Percentiles rank a stretch among this genome's conserved stretches.
These are phyloP conservation scores for Pythium scleroteichum DNA, from an alignment of 352 stramenopile genomes.

Conservation along the genomic window DNA sequence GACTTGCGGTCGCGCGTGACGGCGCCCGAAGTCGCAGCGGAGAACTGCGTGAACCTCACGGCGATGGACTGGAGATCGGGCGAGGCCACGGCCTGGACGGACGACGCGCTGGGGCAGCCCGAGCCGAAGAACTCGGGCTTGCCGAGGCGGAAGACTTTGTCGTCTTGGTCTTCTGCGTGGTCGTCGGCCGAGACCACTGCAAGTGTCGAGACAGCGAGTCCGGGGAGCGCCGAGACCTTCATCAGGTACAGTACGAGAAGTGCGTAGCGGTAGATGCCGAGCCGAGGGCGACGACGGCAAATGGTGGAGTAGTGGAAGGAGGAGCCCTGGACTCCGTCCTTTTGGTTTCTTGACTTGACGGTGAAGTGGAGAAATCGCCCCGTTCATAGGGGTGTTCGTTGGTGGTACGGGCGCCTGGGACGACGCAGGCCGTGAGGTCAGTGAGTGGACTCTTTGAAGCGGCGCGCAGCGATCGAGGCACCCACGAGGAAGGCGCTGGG, in stretches of 20 bases:
- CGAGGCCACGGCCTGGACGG: constrained; percentile 2
- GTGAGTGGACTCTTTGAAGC: no score
- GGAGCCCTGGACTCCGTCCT: no score
- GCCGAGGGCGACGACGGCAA: not conserved
- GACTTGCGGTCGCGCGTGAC: constrained; percentile 26
- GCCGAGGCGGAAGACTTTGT: constrained; percentile 22
- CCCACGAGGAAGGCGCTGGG: no score
- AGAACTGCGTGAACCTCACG: constrained; percentile 20
- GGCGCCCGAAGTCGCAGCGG: constrained; percentile 6
- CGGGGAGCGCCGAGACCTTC: not conserved
- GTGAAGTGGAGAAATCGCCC: no score
- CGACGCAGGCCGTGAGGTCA: no score
- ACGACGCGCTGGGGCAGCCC: constrained; percentile 12
- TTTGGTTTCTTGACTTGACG: no score
- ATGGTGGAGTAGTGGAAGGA: not conserved
- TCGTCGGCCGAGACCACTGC: not conserved
- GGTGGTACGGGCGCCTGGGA: no score
- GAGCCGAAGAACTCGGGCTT: constrained; percentile 22
- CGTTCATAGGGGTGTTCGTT: no score
- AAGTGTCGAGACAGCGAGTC: no score
- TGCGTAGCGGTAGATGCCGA: no score
- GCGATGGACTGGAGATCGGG: constrained; percentile 15
- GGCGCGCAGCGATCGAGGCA: no score
- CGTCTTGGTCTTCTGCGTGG: not conserved
- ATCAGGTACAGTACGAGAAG: not conserved